Conservation (phyloP, 495 filamentous ascomycete species). For the Barbatosphaeria neglecta region DNA sequence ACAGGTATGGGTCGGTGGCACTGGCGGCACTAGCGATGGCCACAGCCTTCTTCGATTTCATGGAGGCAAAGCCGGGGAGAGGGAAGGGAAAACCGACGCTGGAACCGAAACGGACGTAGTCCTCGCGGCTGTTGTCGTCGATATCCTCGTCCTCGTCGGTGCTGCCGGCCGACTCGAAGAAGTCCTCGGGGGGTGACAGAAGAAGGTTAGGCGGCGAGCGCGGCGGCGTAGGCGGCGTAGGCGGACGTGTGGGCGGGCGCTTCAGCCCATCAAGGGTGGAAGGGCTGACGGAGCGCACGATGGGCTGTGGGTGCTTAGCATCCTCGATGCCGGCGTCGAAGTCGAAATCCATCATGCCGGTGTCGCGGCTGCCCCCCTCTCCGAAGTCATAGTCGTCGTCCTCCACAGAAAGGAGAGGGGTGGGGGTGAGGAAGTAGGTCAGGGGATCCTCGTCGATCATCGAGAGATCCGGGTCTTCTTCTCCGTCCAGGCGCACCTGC, state of each 20-base stretch:
- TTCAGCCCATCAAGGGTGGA: slow-evolving; percentile 34
- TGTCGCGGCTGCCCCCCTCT: no score
- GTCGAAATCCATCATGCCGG: slow-evolving; percentile 31
- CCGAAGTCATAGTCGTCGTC: slow-evolving; percentile 24
- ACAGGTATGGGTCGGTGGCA: slow-evolving; percentile 14
- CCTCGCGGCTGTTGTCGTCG: slow-evolving; percentile 28
- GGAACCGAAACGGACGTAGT: slow-evolving; percentile 25
- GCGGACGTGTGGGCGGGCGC: slow-evolving; percentile 23
- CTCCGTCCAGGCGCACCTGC: slow-evolving; percentile 20
- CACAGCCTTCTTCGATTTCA: slow-evolving; percentile 4
- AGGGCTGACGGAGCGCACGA: slow-evolving; percentile 35
- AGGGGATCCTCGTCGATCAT: slow-evolving; percentile 32
- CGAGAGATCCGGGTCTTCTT: slow-evolving; percentile 23
- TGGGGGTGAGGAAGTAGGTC: slow-evolving; percentile 38
- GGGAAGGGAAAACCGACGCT: slow-evolving; percentile 10
- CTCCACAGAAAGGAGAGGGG: slow-evolving; percentile 12
- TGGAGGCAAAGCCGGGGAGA: slow-evolving; percentile 10
- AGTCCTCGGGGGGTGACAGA: no score
- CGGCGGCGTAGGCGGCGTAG: slow-evolving; percentile 21
- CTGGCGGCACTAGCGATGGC: not conserved
- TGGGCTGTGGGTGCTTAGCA: slow-evolving; percentile 22
- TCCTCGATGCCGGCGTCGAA: slow-evolving; percentile 42
- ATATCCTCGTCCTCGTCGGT: slow-evolving; percentile 18
- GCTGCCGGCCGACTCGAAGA: slow-evolving; percentile 15
- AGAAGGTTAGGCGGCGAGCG: slow-evolving; percentile 13